Percentiles rank a stretch among this genome's conserved stretches.
Conservation (phyloP, 2,329 filamentous ascomycete species). For the Chalaropsis thielavioides region DNA sequence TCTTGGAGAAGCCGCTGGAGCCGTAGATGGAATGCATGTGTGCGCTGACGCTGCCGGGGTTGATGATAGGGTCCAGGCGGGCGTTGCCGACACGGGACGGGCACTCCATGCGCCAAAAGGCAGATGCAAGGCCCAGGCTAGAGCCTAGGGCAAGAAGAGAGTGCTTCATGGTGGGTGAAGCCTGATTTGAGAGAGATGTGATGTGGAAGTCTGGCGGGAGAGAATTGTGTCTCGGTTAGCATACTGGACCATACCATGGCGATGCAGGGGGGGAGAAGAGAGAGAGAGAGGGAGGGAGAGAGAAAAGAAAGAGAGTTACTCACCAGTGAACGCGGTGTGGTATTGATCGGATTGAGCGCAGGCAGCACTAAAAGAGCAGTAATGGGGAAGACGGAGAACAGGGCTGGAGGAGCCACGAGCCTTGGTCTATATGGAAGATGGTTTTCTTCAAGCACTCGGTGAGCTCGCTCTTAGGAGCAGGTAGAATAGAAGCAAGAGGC, state of each 20-base stretch:
- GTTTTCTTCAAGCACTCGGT: background rate
- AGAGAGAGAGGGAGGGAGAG: background rate
- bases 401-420: background rate
- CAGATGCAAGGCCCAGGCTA: slow-evolving; percentile 32
- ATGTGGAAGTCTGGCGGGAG: background rate
- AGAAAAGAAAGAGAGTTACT: background rate
- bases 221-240: background rate
- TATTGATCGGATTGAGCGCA: background rate
- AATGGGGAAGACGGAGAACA: background rate
- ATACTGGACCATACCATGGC: background rate
- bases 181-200: background rate
- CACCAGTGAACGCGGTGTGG: background rate
- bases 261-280: background rate
- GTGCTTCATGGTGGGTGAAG: slow-evolving; percentile 24
- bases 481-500: background rate
- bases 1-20: slow-evolving; percentile 30
- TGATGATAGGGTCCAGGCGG: slow-evolving; percentile 64
- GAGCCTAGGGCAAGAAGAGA: slow-evolving; percentile 24
- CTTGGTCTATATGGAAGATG: slow-evolving; percentile 1
- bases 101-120: slow-evolving; percentile 87
- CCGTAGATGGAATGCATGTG: slow-evolving; percentile 69
- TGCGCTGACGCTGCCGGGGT: slow-evolving; percentile 40
- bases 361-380: background rate
- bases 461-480: background rate
- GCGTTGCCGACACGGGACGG: slow-evolving; percentile 53